A percentile compares a stretch with the other conserved stretches of the same genome.
Evolutionary conservation across 129 eudicot genomes (phyloP).

Genomic region (Pseudognaphalium luteoalbum): DNA sequence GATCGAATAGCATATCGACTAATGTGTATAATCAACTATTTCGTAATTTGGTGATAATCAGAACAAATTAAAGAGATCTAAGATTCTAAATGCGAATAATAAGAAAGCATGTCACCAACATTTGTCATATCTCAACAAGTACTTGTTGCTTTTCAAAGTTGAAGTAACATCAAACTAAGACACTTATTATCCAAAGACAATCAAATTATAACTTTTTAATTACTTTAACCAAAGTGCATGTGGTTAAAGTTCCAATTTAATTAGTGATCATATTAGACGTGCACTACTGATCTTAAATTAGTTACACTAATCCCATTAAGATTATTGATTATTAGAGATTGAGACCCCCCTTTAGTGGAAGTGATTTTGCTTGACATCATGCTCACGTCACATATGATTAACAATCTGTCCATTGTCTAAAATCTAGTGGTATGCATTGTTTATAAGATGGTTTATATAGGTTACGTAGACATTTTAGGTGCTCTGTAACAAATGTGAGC

Average conservation of each 20-base stretch:
- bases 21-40: too few relatives aligned
- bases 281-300: slow-evolving; percentile 28
- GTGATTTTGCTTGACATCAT: slow-evolving; percentile 51
- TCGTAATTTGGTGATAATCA: too few relatives aligned
- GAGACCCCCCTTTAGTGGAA: slow-evolving; percentile 45
- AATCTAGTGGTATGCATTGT: too few relatives aligned
- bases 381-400: slow-evolving; percentile 36
- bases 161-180: slow-evolving; percentile 3
- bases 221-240: slow-evolving; percentile 30
- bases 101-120: background rate
- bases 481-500: too few relatives aligned
- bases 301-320: slow-evolving; percentile 26
- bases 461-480: too few relatives aligned
- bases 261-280: slow-evolving; percentile 29
- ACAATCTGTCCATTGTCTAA: too few relatives aligned
- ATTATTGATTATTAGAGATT: slow-evolving; percentile 23
- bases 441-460: too few relatives aligned
- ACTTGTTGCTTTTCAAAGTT: background rate
- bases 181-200: slow-evolving; percentile 18
- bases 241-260: slow-evolving; percentile 21
- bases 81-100: too few relatives aligned
- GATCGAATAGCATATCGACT: too few relatives aligned
- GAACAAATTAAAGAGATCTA: too few relatives aligned
- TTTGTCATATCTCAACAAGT: slow-evolving; percentile 26
- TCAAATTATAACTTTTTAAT: slow-evolving; percentile 23